A percentile compares a stretch with the other conserved stretches of the same genome.
phyloP scores from a whole-genome alignment of 2,329 filamentous ascomycete genomes.

The Talaromyces piceae region DNA sequence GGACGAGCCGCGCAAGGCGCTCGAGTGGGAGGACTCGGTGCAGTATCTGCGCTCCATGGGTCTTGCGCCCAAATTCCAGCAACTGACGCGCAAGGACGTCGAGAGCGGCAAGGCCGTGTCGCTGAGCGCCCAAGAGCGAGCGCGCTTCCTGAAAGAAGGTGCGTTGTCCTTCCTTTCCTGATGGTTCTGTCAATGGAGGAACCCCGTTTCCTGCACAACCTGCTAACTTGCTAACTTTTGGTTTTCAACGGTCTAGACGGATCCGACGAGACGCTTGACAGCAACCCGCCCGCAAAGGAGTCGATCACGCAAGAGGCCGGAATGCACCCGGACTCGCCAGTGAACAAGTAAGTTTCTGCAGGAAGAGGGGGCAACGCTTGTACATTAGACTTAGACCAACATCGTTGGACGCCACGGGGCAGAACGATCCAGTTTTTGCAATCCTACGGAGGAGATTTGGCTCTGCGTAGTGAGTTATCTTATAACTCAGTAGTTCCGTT shows the following conservation, averaged over 20 bases:
- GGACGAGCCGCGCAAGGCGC: conserved; percentile 63
- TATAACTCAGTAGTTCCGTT: neutral
- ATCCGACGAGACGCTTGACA: conserved; percentile 46
- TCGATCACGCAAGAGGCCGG: conserved; percentile 34
- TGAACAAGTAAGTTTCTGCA: conserved; percentile 45
- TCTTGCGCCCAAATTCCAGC: conserved; percentile 50
- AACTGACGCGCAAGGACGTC: conserved; percentile 50
- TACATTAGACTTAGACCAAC: too few relatives aligned
- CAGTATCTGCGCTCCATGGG: conserved; percentile 56
- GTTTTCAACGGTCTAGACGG: conserved; percentile 45
- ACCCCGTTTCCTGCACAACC: too few relatives aligned
- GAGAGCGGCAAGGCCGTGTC: conserved; percentile 48
- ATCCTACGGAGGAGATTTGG: too few relatives aligned
- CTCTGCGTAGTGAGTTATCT: too few relatives aligned
- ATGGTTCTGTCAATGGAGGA: too few relatives aligned
- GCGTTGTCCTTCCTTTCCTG: too few relatives aligned
- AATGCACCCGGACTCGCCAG: conserved; percentile 36
- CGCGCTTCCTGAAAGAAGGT: conserved; percentile 22
- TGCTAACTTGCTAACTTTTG: conserved; percentile 13
- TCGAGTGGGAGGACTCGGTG: conserved; percentile 70
- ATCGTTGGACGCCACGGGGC: too few relatives aligned
- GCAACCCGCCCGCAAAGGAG: conserved; percentile 39
- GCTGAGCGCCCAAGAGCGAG: conserved; percentile 33
- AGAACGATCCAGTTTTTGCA: too few relatives aligned
- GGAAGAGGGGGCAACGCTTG: neutral